Evolutionary conservation across 148 eudicot species (phyloP).

Genomic region (Rhododendron ferrugineum): DNA sequence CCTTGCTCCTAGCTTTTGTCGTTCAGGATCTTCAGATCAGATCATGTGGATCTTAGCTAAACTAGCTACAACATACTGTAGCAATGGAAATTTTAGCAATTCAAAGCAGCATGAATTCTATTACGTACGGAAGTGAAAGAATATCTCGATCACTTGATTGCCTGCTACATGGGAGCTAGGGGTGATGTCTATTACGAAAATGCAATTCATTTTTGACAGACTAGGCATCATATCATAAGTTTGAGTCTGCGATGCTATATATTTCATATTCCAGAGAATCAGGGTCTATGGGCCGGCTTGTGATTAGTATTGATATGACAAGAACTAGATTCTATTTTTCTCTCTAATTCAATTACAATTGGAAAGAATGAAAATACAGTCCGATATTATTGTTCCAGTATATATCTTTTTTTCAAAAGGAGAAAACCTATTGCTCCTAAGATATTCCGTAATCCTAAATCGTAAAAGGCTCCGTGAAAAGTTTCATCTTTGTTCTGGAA

Average conservation of each 20-base stretch:
- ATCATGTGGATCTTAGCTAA: background rate
- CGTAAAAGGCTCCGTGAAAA: background rate
- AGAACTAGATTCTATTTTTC: background rate
- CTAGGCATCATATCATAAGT: background rate
- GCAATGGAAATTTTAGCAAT: background rate
- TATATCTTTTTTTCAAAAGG: background rate
- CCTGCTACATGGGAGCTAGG: background rate
- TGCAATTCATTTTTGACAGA: background rate
- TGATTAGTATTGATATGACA: background rate
- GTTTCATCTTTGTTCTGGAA: background rate
- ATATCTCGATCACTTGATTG: background rate
- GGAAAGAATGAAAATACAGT: background rate
- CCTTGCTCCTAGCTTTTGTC: background rate
- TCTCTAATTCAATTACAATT: background rate
- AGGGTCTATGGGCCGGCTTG: background rate
- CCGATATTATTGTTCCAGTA: background rate
- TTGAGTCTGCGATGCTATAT: background rate
- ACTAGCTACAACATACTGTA: background rate
- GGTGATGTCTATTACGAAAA: background rate
- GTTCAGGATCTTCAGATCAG: background rate
- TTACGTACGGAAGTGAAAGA: background rate
- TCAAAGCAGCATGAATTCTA: background rate
- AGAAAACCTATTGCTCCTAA: background rate
- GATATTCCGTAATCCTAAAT: background rate
- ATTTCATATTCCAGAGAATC: background rate